Evolutionary conservation across 768 basidiomycete genomes (phyloP), one percentile per base, ranked within the genome.

Genomic region (Rhodotorula taiwanensis): DNA sequence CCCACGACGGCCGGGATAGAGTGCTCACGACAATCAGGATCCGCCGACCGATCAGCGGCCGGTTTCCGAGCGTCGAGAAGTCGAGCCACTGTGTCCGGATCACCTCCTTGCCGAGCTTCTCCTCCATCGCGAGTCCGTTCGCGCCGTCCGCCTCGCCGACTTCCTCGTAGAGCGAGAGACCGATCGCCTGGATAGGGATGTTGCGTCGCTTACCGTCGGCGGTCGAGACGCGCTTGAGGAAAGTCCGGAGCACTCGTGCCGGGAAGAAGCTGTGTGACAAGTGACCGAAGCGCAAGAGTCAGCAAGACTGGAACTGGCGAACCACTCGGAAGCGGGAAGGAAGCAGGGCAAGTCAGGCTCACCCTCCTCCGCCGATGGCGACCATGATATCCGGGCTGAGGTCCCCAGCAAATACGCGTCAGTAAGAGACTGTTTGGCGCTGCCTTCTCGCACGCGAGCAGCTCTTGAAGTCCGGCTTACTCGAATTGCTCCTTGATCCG

Each of bases 31-130:
- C 84, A 61, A 97, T 88, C 51, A 98, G 78, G 45, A 85, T 86
- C 55, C 84, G 79, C 70, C 86, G 81, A 43, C 95, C 94, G 47
- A 97, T 77, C 23, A 99, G 79, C 20, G 82, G 76, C 71, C 84
- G 84, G 50, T 34, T 58, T 39, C 76, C 70, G 51, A 78, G 74
- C 9, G 76, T 77, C 21, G 73, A 74, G 58, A 78, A 78, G 64
- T 79, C 78, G 25, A 98, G 79, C 95, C 95, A 99, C 76, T 99
- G 95, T 21, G 93, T 99, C 58, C 93, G 83, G 71, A 95, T 79
- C 67, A 99, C 89, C 75, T 95, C 86, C 62, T 79, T 81, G 52
- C 88, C 88, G 36, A 73, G 62, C 66, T 73, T 72, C 65, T 73
- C 72, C 50, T 64, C 60, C 41, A 52, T 42, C 14, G 66, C 64